Evolutionary conservation across 192 early-diverging fungal species (phyloP), one percentile per base, ranked within the genome.

Genomic region (Coemansia sp.): DNA sequence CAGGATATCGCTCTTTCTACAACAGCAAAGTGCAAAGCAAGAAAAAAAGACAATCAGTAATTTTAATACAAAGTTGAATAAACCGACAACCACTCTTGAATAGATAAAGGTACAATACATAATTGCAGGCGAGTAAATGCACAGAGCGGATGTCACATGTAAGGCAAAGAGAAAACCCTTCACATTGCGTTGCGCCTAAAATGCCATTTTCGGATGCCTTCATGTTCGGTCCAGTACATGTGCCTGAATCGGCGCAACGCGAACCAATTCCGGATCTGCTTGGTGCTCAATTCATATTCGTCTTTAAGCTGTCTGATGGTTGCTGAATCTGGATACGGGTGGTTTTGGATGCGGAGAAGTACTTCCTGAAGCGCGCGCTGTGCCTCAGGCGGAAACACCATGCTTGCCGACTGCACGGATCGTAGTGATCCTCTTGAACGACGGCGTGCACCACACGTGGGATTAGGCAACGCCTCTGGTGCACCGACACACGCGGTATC

Each of bases 191-290:
- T 56, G 20, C 35, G 54, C 27, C 76, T 71, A 38, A 78, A 70
- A 38, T 51, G 66, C 76, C 76, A 78, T 9, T 14, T 29, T 12
- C 27, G 11, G 16, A 52, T 35, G 3, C 76, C 76, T 8, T 73
- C 45, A 43, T 35, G 41, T 5, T 60, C 43, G 5, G 52, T 27
- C 10, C 50, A 16, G 24, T 27, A 45, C 76, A 78, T 78, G 32
- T 69, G 57, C 1, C 76, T 58, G 63, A 54, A 64, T 16, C 76
- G 54, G n/a, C 62, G 76, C 26, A 78, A 37, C 9, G 71, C 76
- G 57, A 78, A 78, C 76, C 76, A 78, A 27, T 78, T 78, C 19
- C 67, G 63, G 26, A 78, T 56, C 53, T 78, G 76, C 52, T 66
- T 73, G 16, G 60, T 62, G 39, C 53, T 66, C 32, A 78, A 57